A percentile compares a stretch with the other conserved stretches of the same genome.
These are phyloP conservation scores for Papiliotrema fonsecae DNA, from an alignment of 1,284 basidiomycete species.

Conservation along the genomic window DNA sequence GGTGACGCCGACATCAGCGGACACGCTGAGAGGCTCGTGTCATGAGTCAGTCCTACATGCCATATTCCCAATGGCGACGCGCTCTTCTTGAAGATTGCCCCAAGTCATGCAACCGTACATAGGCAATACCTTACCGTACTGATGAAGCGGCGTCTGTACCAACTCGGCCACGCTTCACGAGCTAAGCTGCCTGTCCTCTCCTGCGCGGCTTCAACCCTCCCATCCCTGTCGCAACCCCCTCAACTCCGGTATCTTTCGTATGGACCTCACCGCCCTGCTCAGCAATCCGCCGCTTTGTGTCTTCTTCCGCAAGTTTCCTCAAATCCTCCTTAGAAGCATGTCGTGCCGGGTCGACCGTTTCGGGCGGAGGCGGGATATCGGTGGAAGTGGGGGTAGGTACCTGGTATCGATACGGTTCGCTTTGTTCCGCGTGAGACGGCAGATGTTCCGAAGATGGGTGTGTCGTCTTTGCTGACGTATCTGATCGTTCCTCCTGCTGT, in stretches of 20 bases:
- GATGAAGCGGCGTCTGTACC: too few relatives aligned
- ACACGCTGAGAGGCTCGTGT: too few relatives aligned
- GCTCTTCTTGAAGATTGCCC: too few relatives aligned
- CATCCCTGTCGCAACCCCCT: not conserved
- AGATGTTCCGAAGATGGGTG: not conserved
- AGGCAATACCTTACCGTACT: too few relatives aligned
- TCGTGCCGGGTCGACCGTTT: conserved; percentile 26
- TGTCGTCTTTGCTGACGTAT: conserved; percentile 2
- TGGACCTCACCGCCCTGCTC: conserved; percentile 20
- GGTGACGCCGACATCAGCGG: too few relatives aligned
- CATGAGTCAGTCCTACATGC: too few relatives aligned
- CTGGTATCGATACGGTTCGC: conserved; percentile 5
- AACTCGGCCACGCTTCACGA: too few relatives aligned
- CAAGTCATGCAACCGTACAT: too few relatives aligned
- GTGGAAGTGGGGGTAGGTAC: conserved; percentile 20
- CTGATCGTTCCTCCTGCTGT: conserved; percentile 1
- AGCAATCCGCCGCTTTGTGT: conserved; percentile 35
- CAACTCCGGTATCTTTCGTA: not conserved
- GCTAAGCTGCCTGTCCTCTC: conserved; percentile 1
- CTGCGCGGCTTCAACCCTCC: conserved; percentile 9
- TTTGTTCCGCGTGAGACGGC: too few relatives aligned
- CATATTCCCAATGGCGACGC: too few relatives aligned
- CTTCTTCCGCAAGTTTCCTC: conserved; percentile 37
- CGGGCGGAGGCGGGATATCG: conserved; percentile 21
- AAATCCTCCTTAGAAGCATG: conserved; percentile 27